Base-by-base conservation (phyloP, 2,329 filamentous ascomycete species). In the Sporothrix schenckii region DNA sequence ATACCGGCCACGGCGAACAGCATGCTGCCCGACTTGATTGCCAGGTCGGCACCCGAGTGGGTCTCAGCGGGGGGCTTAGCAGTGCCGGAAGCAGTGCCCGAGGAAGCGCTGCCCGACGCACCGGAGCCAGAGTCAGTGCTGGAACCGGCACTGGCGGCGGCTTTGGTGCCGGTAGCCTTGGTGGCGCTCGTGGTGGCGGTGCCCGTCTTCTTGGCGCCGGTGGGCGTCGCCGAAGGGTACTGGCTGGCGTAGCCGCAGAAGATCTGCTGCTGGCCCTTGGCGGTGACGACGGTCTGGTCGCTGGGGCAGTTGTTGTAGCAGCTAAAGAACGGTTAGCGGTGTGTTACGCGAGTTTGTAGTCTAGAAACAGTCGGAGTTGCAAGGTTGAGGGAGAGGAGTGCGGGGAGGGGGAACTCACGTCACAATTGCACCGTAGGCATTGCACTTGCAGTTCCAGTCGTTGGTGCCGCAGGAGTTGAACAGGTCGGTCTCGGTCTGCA, bases 301-400 rank as follows among this genome's bases (percentile, higher is more conserved):
- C 83, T 79, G 76, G 85, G 85, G 80, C 85, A 86, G 82, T 86
- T 86, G 81, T 75, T 73, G 72, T 74, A 86, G 83, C 84, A 86
- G 72, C 83, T 84, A 70, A 13, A 16, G 4, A 16, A 2, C 4
- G 24, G 66, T 72, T 50, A 60, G 39, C 4, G 44, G 21, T 7
- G 34, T 34, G 34, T 34, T 7, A 9, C 34, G 9, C 34, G 34
- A 34, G 34, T 9, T 34, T 34, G 34, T 34, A 34, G 34, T 34
- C 1, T 34, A 34, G 34, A 34, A 34, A 34, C 34, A 9, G 34
- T 44, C 14, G 41, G 14, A 11, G 2, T 13, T 44, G 13, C 1
- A 44, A 13, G 41, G 41, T 44, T 14, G 6, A 9, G 3, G n/a
- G 24, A 24, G 24, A 24, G 24, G 24, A 24, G 24, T 24, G 24